Conservation (phyloP, 1,284 basidiomycete species). For the Marasmius fiardii region DNA sequence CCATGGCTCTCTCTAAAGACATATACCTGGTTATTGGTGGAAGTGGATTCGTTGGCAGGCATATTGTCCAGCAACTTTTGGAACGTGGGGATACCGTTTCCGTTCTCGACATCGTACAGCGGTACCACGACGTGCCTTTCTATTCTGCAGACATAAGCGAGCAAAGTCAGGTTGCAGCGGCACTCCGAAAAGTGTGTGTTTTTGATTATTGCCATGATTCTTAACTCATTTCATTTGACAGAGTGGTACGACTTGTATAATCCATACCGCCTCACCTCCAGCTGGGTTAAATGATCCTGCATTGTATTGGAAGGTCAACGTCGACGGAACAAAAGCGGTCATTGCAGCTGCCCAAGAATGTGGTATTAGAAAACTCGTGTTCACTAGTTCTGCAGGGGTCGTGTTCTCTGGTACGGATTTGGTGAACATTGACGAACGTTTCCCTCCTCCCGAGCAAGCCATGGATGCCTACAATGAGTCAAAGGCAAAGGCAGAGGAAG, state of each 20-base stretch:
- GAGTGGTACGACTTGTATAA: constrained; percentile 84
- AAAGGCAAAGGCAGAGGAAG: constrained; percentile 89
- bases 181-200: constrained; percentile 64
- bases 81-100: constrained; percentile 78
- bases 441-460: constrained; percentile 71
- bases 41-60: constrained; percentile 88
- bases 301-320: constrained; percentile 92
- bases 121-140: constrained; percentile 83
- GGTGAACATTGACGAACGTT: constrained; percentile 87
- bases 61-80: constrained; percentile 82
- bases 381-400: constrained; percentile 93
- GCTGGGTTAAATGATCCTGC: constrained; percentile 69
- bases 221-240: constrained; percentile 24
- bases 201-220: constrained; percentile 10
- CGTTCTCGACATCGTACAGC: constrained; percentile 88
- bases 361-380: constrained; percentile 86
- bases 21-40: constrained; percentile 86
- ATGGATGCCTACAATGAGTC: constrained; percentile 96
- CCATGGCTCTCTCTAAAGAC: constrained; percentile 35
- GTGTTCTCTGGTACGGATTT: constrained; percentile 86
- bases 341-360: constrained; percentile 77
- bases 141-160: constrained; percentile 85
- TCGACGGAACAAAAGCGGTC: constrained; percentile 86
- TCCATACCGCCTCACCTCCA: constrained; percentile 94
- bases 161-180: constrained; percentile 66